Conservation (phyloP, 148 eudicot species). For the Camellia lanceoleosa region DNA sequence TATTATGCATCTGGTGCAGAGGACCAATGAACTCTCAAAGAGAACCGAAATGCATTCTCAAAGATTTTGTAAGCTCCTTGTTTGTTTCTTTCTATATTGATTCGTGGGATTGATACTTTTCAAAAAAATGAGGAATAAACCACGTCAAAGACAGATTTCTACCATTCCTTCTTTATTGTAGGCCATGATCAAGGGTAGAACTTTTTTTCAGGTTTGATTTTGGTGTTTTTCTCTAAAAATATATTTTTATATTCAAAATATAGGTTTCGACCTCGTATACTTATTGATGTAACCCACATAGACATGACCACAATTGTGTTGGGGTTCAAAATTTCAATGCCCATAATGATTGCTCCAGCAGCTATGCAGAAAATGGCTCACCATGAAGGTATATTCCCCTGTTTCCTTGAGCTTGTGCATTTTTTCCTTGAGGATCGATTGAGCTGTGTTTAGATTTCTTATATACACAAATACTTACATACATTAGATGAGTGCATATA, state of each 20-base stretch:
- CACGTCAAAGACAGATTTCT: neutral
- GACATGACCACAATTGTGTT: slow-evolving; percentile 58
- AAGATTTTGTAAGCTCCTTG: slow-evolving; percentile 54
- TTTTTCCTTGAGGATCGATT: neutral
- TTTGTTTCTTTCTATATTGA: neutral
- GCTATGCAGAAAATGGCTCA: slow-evolving; percentile 94
- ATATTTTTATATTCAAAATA: slow-evolving; percentile 7
- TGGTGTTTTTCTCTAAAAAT: neutral
- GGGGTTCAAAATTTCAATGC: slow-evolving; percentile 83
- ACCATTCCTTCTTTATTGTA: neutral
- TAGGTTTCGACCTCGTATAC: slow-evolving; percentile 83
- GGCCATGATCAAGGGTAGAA: neutral
- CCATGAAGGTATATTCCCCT: slow-evolving; percentile 55
- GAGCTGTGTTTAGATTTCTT: no score
- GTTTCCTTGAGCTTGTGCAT: neutral
- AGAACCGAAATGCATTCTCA: slow-evolving; percentile 71
- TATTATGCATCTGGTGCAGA: slow-evolving; percentile 90
- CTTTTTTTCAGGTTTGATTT: neutral
- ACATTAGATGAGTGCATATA: no score
- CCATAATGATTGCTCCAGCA: slow-evolving; percentile 87
- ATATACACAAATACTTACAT: no score
- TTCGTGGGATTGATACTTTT: neutral
- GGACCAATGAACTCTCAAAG: slow-evolving; percentile 86
- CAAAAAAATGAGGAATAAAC: neutral
- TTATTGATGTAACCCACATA: slow-evolving; percentile 67